Base-by-base conservation (phyloP, 2,329 filamentous ascomycete species). In the Trichoderma hamatum region DNA sequence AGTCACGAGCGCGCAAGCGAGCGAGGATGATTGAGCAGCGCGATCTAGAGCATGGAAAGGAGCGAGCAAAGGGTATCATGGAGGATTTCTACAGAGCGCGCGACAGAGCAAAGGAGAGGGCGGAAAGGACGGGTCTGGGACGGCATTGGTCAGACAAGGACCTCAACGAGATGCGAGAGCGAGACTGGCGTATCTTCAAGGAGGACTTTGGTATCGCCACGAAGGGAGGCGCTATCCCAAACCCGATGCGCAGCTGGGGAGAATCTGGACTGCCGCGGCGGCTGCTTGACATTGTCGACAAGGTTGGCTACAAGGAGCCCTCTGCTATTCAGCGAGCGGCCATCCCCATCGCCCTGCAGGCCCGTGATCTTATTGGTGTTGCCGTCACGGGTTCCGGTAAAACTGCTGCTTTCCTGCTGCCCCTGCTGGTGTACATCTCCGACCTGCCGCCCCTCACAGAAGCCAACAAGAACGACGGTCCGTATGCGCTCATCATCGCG, bases 151-250 rank as follows among this genome's bases (percentile, higher is more conserved):
- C 92, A 67, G 93, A 97, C 78, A 99, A 99, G 88, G 87, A 86
- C 71, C 83, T 98, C 71, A 89, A 92, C 16, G 92, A 97, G 75
- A 99, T 99, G 96, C 92, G 93, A 71, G 94, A 98, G 81, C 87
- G 96, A 78, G 96, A 99, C 80, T 99, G 96, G 96, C 92, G 96
- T 77, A 98, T 99, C 75, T 97, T 99, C 89, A 99, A 98, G 82
- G 96, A 98, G 80, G 94, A 99, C 80, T 98, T 97, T 82, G 96
- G 96, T 74, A 99, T 99, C 78, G 86, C 91, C 51, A 97, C 94
- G 10, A 98, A 97, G 80, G 96, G 96, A 69, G 95, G 95, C 54
- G 86, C 87, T 30, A 93, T 98, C 68, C 96, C 96, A 0, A 95
- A 98, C 75, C 96, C 96, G 0, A 98, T 99, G 94, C 93, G 96